These are phyloP conservation scores for Nakazawaea siamensis DNA, from an alignment of 805 yeast species.

Conservation along the genomic window DNA sequence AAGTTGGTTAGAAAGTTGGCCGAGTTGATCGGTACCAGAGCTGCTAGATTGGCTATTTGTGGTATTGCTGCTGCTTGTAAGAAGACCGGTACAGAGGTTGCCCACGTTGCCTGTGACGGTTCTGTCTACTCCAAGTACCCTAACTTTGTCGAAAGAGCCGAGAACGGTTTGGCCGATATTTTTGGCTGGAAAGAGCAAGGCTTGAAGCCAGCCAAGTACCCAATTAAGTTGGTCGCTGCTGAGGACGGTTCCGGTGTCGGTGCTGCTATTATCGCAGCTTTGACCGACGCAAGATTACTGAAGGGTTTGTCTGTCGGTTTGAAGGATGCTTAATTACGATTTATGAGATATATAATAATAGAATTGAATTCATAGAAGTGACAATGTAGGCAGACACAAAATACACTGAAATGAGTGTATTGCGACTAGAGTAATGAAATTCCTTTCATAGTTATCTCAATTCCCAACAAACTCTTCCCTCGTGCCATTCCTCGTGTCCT, in stretches of 20 bases:
- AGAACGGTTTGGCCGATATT: constrained; percentile 83
- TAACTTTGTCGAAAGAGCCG: constrained; percentile 88
- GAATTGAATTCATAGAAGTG: too few species aligned
- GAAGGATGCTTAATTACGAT: neutral
- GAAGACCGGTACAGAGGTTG: constrained; percentile 73
- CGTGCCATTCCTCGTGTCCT: too few species aligned
- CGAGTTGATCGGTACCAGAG: constrained; percentile 86
- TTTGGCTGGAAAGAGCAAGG: constrained; percentile 64
- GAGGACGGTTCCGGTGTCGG: constrained; percentile 99
- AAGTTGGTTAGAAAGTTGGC: constrained; percentile 73
- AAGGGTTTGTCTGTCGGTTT: constrained; percentile 64
- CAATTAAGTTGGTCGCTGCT: constrained; percentile 81
- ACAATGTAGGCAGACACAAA: too few species aligned
- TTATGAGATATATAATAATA: neutral
- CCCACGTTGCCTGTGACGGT: constrained; percentile 97
- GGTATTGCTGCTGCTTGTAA: constrained; percentile 95
- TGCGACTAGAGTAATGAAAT: too few species aligned
- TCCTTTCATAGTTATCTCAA: too few species aligned
- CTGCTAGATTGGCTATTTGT: constrained; percentile 90
- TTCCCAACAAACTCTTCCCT: too few species aligned
- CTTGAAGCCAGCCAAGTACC: constrained; percentile 45
- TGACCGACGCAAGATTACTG: constrained; percentile 72
- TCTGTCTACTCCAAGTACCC: constrained; percentile 94
- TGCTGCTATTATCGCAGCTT: constrained; percentile 96
- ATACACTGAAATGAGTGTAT: too few species aligned